Percentiles rank a stretch among this genome's conserved stretches.
Conservation (phyloP, 306 rosid genomes). For the Cercis canadensis region DNA sequence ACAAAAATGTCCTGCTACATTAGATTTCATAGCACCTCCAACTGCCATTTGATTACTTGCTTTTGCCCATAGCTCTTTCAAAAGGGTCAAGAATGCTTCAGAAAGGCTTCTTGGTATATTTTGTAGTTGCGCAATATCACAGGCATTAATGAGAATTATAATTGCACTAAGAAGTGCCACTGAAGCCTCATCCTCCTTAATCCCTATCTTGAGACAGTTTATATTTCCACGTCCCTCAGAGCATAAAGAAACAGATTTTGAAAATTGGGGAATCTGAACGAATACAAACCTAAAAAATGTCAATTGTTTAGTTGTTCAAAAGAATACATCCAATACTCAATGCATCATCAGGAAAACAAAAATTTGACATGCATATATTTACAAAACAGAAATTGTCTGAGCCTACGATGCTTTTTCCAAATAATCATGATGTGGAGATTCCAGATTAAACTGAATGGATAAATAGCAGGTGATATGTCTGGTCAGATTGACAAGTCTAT, state of each 20-base stretch:
- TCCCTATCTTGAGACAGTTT: constrained; percentile 51
- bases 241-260: constrained; percentile 54
- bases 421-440: not conserved
- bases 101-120: constrained; percentile 47
- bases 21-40: constrained; percentile 32
- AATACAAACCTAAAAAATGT: constrained; percentile 62
- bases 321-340: constrained; percentile 3
- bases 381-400: not conserved
- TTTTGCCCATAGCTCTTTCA: constrained; percentile 58
- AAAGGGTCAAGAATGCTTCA: constrained; percentile 39
- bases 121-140: constrained; percentile 57
- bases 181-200: constrained; percentile 57
- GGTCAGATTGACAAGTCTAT: too few relatives aligned
- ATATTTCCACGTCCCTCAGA: constrained; percentile 41
- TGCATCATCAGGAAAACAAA: constrained; percentile 5
- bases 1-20: constrained; percentile 40
- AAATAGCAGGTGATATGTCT: too few relatives aligned
- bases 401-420: constrained; percentile 10
- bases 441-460: not conserved
- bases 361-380: not conserved
- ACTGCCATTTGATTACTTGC: constrained; percentile 45
- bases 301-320: constrained; percentile 41
- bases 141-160: constrained; percentile 58
- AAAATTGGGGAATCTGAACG: constrained; percentile 61
- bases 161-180: constrained; percentile 57